Base-by-base conservation (phyloP, 805 yeast species). In the Yarrowia porcina region DNA sequence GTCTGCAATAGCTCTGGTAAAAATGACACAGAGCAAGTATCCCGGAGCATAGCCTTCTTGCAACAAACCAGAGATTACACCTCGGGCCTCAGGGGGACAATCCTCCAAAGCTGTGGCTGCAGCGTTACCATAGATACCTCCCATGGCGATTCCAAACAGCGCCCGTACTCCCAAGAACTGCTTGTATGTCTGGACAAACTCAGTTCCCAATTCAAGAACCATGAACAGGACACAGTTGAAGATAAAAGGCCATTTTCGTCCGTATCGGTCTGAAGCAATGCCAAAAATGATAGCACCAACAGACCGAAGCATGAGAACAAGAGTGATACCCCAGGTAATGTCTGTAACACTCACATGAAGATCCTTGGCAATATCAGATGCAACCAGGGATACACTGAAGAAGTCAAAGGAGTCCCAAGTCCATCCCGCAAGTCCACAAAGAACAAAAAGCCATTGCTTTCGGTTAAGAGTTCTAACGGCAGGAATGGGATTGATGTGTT, bases 371-470 rank as follows among this genome's bases (percentile, higher is more conserved):
- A 87, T 77, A 2, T 76, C 72, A 1, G 80, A 64, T 4, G 82
- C 85, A 61, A 83, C 80, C 49, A 85, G 77, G 11, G 87, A 80
- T 9, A 84, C 86, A 32, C 82, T 75, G 70, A 87, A 87, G 73
- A 84, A 87, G 68, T 87, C 91, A 72, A 87, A 81, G 2, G 90
- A 85, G 69, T 86, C 92, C 80, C 86, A 79, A 1, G 87, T 79
- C 90, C 91, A 87, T 27, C 85, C 88, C 28, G 75, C 70, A 66
- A 83, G 82, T 1, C 88, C 90, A 69, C 84, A 76, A 20, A 78
- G 69, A 69, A 86, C 84, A 64, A 81, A 82, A 64, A 79, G 77
- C 89, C 90, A 86, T 68, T 85, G 87, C 65, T 72, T 77, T 61
- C 77, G 72, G 35, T 45, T 45, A 12, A 45, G 50, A 3, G 50